phyloP scores from a whole-genome alignment of 805 yeast genomes.

The Candida glaebosa region DNA sequence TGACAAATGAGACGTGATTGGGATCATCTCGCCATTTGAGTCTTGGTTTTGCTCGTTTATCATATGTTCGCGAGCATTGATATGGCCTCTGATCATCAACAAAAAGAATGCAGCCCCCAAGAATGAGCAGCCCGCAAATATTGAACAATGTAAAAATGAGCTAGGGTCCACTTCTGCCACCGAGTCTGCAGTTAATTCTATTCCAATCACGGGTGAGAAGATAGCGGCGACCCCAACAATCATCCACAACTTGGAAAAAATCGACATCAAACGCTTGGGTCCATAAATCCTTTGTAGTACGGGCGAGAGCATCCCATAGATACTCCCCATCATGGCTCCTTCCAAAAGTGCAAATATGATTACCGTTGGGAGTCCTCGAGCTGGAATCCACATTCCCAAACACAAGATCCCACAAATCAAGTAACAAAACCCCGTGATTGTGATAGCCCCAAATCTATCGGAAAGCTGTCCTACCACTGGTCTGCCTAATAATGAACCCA shows the following conservation, averaged over 20 bases:
- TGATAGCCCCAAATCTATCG: conserved; percentile 51
- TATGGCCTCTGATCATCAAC: conserved; percentile 50
- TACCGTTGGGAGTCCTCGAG: conserved; percentile 56
- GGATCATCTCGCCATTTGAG: background rate
- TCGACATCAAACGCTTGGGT: conserved; percentile 45
- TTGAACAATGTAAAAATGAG: conserved; percentile 51
- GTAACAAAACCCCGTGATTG: conserved; percentile 31
- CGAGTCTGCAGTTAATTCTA: conserved; percentile 39
- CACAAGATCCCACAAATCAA: conserved; percentile 23
- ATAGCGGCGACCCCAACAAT: conserved; percentile 47
- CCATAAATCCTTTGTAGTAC: conserved; percentile 53
- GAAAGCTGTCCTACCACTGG: conserved; percentile 51
- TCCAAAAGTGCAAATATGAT: conserved; percentile 48
- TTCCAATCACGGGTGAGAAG: conserved; percentile 60
- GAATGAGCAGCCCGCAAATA: conserved; percentile 59
- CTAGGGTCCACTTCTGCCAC: conserved; percentile 30
- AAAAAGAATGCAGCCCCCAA: conserved; percentile 42
- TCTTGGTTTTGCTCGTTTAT: background rate
- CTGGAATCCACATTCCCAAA: conserved; percentile 45
- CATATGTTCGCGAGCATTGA: conserved; percentile 45
- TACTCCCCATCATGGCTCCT: conserved; percentile 60
- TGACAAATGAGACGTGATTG: background rate
- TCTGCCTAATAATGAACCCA: conserved; percentile 54
- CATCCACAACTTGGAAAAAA: conserved; percentile 52
- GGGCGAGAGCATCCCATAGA: conserved; percentile 55